Base-by-base conservation (phyloP, 495 filamentous ascomycete species). In the Xylaria castorea region DNA sequence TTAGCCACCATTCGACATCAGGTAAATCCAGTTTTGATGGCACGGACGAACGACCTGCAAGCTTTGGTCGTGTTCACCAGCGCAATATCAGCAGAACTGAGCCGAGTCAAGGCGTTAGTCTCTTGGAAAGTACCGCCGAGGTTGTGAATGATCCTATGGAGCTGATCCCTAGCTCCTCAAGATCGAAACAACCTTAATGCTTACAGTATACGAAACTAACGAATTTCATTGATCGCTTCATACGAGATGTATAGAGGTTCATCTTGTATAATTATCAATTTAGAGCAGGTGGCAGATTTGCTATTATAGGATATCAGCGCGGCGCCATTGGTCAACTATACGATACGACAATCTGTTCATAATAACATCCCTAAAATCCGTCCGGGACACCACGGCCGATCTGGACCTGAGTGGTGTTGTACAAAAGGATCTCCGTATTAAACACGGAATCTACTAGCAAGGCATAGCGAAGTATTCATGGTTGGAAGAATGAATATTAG, bases 51-150 rank as follows among this genome's bases (percentile, higher is more conserved):
- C 86, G 88, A 40, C 89, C 91, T 3, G 87, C 91, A 3, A 92
- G 87, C 75, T 85, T 91, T 75, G 92, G 93, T 1, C 91, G 90
- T 74, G 93, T 95, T n/a, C 84, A 91, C 46, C 91, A 93, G 38
- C 90, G 92, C 70, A 89, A 85, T 72, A 86, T 88, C 42, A 88
- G 81, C 73, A 82, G 83, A 40, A 84, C 89, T n/a, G 87, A 90
- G 55, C 85, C 86, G 0, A 82, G 76, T 25, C 81, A 85, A 50
- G 51, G 71, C 36, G 70, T 77, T 50, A 80, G 85, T 58, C 77
- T 84, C 38, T 72, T 86, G 16, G 84, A 82, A 25, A 84, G 79
- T 53, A 76, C 86, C 38, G 86, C 87, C 48, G 89, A 90, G 81
- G 82, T 88, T 70, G 85, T 85, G 11, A 75, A 82, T 48, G 79